Percentiles rank a stretch among this genome's conserved stretches.
phyloP scores from a whole-genome alignment of 2,329 filamentous ascomycete species.

The Albophoma yamanashiensis region DNA sequence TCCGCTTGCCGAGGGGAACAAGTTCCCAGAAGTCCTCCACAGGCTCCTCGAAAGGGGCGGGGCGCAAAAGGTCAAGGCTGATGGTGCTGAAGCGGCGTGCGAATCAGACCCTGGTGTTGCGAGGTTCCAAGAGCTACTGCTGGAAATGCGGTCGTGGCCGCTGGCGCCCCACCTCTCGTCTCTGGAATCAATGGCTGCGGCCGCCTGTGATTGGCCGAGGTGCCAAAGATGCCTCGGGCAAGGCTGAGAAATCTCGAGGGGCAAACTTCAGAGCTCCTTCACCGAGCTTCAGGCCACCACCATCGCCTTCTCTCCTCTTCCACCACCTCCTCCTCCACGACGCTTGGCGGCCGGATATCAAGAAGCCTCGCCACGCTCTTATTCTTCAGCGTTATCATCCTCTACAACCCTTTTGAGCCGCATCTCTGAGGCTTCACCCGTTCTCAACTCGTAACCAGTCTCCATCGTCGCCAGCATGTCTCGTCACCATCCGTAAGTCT shows the following conservation, averaged over 20 bases:
- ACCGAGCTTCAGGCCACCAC: not conserved
- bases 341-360: not conserved
- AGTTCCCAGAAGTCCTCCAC: not conserved
- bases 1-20: not conserved
- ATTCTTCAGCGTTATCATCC: not conserved
- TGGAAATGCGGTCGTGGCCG: not conserved
- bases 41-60: not conserved
- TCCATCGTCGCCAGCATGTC: conserved; percentile 51
- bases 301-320: not conserved
- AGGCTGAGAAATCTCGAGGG: not conserved
- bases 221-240: not conserved
- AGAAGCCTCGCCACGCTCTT: not conserved
- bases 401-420: not conserved
- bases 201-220: not conserved
- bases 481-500: conserved; percentile 77
- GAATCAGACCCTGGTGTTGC: not conserved
- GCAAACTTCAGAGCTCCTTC: not conserved
- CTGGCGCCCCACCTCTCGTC: not conserved
- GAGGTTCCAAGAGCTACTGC: not conserved
- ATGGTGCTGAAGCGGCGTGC: not conserved
- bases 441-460: not conserved
- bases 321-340: not conserved
- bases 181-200: not conserved
- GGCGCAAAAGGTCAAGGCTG: not conserved
- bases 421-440: not conserved